A percentile compares a stretch with the other conserved stretches of the same genome.
Conservation (phyloP, 2,329 filamentous ascomycete species). For the Fulvia fulva region DNA sequence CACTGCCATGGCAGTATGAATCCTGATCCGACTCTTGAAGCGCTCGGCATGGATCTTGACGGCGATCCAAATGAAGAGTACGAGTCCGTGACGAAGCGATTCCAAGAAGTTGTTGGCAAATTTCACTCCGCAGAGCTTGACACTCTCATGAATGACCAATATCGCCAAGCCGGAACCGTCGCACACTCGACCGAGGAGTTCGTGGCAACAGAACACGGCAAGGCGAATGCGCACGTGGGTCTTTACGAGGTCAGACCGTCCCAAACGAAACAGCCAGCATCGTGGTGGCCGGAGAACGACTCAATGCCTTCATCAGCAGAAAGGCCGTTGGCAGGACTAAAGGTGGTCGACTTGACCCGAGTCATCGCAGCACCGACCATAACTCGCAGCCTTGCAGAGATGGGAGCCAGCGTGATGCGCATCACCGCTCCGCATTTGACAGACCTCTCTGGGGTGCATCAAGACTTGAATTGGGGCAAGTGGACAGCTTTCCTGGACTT, state of each 20-base stretch:
- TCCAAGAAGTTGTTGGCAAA: conserved; percentile 41
- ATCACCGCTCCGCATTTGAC: conserved; percentile 65
- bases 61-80: conserved; percentile 35
- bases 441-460: conserved; percentile 46
- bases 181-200: conserved; percentile 42
- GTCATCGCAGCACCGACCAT: conserved; percentile 74
- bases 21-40: conserved; percentile 40
- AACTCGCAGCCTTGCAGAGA: conserved; percentile 66
- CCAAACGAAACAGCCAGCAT: conserved; percentile 18
- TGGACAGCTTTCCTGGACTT: conserved; percentile 47
- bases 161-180: conserved; percentile 42
- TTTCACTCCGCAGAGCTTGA: conserved; percentile 40
- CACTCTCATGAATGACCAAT: conserved; percentile 38
- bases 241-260: conserved; percentile 15
- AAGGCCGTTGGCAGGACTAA: conserved; percentile 55
- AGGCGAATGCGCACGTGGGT: conserved; percentile 20
- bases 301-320: conserved; percentile 28
- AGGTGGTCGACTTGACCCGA: conserved; percentile 69
- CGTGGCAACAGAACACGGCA: conserved; percentile 34
- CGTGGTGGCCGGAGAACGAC: conserved; percentile 25
- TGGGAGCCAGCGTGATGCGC: conserved; percentile 70
- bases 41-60: conserved; percentile 31
- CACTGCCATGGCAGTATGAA: conserved; percentile 49
- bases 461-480: conserved; percentile 51
- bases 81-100: conserved; percentile 38